phyloP scores from a whole-genome alignment of 805 yeast genomes.

The Candida manassasensis region DNA sequence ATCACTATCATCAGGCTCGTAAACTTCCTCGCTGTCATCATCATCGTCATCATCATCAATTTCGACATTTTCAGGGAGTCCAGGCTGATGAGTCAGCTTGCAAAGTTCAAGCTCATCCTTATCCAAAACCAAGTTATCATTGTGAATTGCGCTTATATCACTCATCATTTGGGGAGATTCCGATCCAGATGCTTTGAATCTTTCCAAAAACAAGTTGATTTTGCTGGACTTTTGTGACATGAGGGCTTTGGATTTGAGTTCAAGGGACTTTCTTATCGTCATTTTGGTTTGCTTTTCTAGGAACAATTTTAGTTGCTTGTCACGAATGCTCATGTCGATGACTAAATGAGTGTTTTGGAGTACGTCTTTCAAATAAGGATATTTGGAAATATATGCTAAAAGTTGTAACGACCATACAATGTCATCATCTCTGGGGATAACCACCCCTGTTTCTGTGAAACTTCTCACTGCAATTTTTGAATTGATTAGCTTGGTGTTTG shows the following conservation, averaged over 20 bases:
- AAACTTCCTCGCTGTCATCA: constrained; percentile 21
- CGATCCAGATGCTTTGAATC: constrained; percentile 32
- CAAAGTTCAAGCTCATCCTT: constrained; percentile 33
- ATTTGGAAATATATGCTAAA: constrained; percentile 88
- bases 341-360: constrained; percentile 75
- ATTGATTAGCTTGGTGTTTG: constrained; percentile 21
- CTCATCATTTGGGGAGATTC: constrained; percentile 38
- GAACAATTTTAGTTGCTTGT: constrained; percentile 33
- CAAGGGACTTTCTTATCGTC: constrained; percentile 25
- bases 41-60: constrained; percentile 24
- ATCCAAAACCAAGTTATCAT: constrained; percentile 28
- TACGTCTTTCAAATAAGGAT: constrained; percentile 69
- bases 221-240: constrained; percentile 32
- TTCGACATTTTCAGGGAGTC: constrained; percentile 24
- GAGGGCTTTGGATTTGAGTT: constrained; percentile 27
- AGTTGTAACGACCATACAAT: constrained; percentile 90
- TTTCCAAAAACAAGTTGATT: constrained; percentile 11
- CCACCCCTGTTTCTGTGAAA: constrained; percentile 55
- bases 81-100: constrained; percentile 16
- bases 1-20: constrained; percentile 18
- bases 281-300: constrained; percentile 32
- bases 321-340: constrained; percentile 52
- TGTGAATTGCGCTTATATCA: constrained; percentile 25
- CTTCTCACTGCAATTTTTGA: constrained; percentile 32
- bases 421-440: constrained; percentile 91